Conservation (phyloP, 2,329 filamentous ascomycete genomes). For the Atkinsonella texensis region DNA sequence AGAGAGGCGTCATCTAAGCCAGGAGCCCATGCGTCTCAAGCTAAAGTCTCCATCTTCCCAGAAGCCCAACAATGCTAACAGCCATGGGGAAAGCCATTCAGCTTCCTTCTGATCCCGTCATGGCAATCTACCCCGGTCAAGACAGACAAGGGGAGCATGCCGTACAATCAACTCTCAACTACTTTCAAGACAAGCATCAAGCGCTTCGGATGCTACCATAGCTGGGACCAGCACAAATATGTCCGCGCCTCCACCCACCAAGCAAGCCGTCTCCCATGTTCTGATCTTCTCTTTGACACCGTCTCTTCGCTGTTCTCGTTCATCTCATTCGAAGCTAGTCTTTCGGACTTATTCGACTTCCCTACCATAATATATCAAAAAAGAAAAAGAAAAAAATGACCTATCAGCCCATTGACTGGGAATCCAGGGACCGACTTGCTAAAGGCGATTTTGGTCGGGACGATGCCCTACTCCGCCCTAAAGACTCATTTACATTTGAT, state of each 20-base stretch:
- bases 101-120: neutral
- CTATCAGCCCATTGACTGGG: constrained; percentile 4
- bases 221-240: neutral
- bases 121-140: neutral
- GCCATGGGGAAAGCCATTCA: neutral
- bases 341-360: neutral
- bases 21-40: constrained; percentile 4
- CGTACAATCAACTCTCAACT: neutral
- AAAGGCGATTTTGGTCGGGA: neutral
- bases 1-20: constrained; percentile 1
- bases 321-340: neutral
- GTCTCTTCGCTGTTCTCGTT: neutral
- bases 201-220: neutral
- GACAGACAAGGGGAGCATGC: neutral
- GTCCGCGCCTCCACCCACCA: neutral
- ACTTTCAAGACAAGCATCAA: neutral
- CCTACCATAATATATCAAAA: neutral
- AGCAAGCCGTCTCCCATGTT: neutral
- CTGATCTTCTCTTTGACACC: neutral
- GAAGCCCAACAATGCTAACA: neutral
- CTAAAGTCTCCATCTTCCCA: constrained; percentile 2
- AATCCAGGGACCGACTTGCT: neutral
- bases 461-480: neutral
- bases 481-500: constrained; percentile 5
- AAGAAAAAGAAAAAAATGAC: constrained; percentile 2